phyloP scores from a whole-genome alignment of 345 rosid genomes.

The Limnanthes douglasii region DNA sequence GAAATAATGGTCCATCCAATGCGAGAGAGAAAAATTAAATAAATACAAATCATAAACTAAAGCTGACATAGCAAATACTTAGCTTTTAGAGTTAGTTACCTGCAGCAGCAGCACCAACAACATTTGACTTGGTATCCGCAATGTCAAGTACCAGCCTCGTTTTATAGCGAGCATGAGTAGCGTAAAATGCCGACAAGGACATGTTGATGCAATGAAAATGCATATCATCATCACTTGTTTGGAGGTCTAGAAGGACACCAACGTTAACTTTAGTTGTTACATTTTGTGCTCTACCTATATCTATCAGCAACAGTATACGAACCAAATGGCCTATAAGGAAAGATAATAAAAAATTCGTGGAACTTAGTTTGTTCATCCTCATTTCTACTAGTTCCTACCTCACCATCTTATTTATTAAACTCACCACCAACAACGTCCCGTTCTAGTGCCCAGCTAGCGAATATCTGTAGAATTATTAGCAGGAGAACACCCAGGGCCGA shows the following conservation, averaged over 20 bases:
- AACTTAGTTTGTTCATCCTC: no score
- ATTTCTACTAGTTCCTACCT: no score
- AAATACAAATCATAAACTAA: neutral
- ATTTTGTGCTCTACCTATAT: conserved; percentile 5
- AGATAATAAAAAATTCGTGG: no score
- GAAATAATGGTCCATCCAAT: neutral
- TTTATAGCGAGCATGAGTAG: conserved; percentile 8
- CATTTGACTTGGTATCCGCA: conserved; percentile 15
- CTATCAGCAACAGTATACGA: no score
- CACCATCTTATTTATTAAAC: no score
- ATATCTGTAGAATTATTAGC: no score
- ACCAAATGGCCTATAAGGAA: no score
- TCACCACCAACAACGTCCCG: no score
- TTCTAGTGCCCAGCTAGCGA: no score
- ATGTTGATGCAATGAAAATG: conserved; percentile 9
- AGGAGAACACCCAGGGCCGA: no score
- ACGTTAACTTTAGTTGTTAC: conserved; percentile 10
- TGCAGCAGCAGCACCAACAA: conserved; percentile 18
- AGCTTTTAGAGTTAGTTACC: no score
- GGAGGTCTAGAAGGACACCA: conserved; percentile 22
- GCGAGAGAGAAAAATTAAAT: neutral
- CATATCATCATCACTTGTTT: conserved; percentile 6
- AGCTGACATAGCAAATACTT: neutral
- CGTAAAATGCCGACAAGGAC: conserved; percentile 16
- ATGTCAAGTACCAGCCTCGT: conserved; percentile 11